These are phyloP conservation scores for Sedum album DNA, from an alignment of 164 flowering plant genomes.

Conservation along the genomic window DNA sequence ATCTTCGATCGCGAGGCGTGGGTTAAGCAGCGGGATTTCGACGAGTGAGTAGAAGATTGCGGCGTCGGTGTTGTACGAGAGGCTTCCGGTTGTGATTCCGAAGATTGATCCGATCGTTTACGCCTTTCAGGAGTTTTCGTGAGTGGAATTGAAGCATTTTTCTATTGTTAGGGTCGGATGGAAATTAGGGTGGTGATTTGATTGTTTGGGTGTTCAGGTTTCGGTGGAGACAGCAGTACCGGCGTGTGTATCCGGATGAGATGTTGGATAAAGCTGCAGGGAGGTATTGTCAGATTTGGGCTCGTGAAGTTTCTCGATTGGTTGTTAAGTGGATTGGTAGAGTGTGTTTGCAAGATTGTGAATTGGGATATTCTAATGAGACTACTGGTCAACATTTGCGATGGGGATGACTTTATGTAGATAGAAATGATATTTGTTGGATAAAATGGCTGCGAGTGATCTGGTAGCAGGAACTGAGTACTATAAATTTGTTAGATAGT, in stretches of 20 bases:
- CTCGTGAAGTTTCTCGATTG: neutral
- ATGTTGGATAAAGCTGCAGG: slow-evolving; percentile 56
- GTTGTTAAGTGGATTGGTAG: neutral
- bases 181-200: neutral
- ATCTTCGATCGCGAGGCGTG: slow-evolving; percentile 27
- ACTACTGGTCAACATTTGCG: too few relatives aligned
- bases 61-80: slow-evolving; percentile 90
- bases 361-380: too few relatives aligned
- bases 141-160: slow-evolving; percentile 12
- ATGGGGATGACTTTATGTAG: too few relatives aligned
- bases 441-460: too few relatives aligned
- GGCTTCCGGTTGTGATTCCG: slow-evolving; percentile 84
- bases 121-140: slow-evolving; percentile 98
- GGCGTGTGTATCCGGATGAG: slow-evolving; percentile 71
- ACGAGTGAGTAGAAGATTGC: slow-evolving; percentile 49
- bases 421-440: too few relatives aligned
- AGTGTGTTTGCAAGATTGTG: too few relatives aligned
- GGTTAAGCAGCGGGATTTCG: slow-evolving; percentile 32
- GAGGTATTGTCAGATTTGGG: slow-evolving; percentile 27
- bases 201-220: slow-evolving; percentile 34
- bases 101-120: slow-evolving; percentile 86
- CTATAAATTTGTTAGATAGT: too few relatives aligned
- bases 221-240: slow-evolving; percentile 78
- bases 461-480: too few relatives aligned
- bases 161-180: neutral